Conservation (phyloP, 169 alveolate species). For the Babesia bovis region DNA sequence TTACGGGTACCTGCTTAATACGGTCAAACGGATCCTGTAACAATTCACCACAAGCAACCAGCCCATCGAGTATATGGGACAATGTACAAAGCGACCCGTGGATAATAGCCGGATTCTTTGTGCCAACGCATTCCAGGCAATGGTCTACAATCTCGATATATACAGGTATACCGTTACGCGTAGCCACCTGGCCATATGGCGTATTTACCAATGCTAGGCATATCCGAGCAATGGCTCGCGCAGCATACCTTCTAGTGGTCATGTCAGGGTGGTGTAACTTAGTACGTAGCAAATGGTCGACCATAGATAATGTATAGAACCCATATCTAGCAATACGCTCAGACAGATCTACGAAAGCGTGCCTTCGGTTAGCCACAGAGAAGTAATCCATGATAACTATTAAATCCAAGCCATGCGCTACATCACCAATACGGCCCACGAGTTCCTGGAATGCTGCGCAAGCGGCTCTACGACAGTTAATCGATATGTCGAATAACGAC, state of each 20-base stretch:
- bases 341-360: conserved; percentile 48
- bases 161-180: conserved; percentile 23
- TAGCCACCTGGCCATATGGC: conserved; percentile 27
- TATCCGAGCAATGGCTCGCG: conserved; percentile 36
- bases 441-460: conserved; percentile 63
- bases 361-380: conserved; percentile 44
- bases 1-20: conserved; percentile 37
- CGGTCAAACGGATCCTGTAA: conserved; percentile 7
- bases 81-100: conserved; percentile 59
- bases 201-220: conserved; percentile 17
- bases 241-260: conserved; percentile 44
- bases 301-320: conserved; percentile 50
- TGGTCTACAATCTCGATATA: conserved; percentile 15
- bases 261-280: conserved; percentile 58
- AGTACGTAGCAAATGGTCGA: conserved; percentile 38
- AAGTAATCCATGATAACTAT: conserved; percentile 43
- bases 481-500: conserved; percentile 50
- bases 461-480: conserved; percentile 62
- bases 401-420: conserved; percentile 52
- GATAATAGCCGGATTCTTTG: conserved; percentile 13
- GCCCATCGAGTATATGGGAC: conserved; percentile 19
- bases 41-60: neutral
- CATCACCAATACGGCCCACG: conserved; percentile 53
- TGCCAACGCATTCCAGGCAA: conserved; percentile 4
- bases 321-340: conserved; percentile 28